These are phyloP conservation scores for Tolypocladium ophioglossoides DNA, from an alignment of 2,329 filamentous ascomycete genomes.

Conservation along the genomic window DNA sequence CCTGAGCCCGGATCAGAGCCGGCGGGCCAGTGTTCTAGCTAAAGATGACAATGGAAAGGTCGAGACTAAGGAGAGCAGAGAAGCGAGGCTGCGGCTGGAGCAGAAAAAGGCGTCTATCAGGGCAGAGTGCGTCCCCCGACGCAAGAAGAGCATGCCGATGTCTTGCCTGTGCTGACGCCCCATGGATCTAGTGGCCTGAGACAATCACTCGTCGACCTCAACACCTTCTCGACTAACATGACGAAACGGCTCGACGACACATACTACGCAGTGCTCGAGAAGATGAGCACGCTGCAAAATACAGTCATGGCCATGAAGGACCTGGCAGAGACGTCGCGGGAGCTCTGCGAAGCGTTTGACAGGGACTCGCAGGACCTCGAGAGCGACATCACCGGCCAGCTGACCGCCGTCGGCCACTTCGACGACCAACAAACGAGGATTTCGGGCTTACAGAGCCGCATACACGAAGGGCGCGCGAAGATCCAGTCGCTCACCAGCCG, in stretches of 20 bases:
- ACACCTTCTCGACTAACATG: conserved; percentile 48
- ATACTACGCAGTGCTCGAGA: conserved; percentile 64
- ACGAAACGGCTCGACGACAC: conserved; percentile 61
- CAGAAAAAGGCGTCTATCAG: conserved; percentile 15
- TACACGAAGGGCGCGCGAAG: conserved; percentile 47
- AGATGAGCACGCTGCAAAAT: conserved; percentile 50
- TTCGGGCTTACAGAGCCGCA: conserved; percentile 47
- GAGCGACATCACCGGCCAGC: conserved; percentile 47
- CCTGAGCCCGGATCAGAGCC: conserved; percentile 31
- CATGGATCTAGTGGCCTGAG: conserved; percentile 23
- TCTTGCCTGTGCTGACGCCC: neutral
- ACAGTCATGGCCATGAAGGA: conserved; percentile 56
- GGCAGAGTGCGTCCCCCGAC: conserved; percentile 18
- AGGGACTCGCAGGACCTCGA: conserved; percentile 48
- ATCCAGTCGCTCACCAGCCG: conserved; percentile 50
- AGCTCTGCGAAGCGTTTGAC: conserved; percentile 48
- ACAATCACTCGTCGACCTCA: conserved; percentile 42
- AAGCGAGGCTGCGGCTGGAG: conserved; percentile 31
- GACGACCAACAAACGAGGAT: conserved; percentile 55
- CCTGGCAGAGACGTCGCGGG: conserved; percentile 50
- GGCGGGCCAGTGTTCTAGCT: conserved; percentile 29
- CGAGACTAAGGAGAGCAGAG: conserved; percentile 26
- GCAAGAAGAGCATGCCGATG: too few species aligned
- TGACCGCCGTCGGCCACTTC: conserved; percentile 52
- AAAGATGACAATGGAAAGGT: conserved; percentile 15